These are phyloP conservation scores for Lasiosphaeria hispida DNA, from an alignment of 495 filamentous ascomycete species.

Conservation along the genomic window DNA sequence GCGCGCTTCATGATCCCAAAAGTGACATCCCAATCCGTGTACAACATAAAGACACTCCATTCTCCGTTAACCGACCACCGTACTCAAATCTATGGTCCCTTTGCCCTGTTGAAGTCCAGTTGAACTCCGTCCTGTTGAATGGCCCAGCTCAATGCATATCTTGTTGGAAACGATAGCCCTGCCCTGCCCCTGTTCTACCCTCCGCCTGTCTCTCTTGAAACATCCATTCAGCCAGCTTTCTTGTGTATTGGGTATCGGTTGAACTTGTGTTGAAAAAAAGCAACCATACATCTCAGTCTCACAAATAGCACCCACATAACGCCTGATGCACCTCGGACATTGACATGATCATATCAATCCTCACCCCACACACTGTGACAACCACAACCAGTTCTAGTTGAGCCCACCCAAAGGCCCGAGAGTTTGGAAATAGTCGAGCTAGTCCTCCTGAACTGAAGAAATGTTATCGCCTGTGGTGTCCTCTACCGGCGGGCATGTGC, in stretches of 20 bases:
- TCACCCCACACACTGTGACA: background rate
- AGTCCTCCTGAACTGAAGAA: conserved; percentile 24
- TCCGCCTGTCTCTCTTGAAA: conserved; percentile 1
- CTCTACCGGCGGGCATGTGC: conserved; percentile 87
- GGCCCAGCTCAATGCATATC: background rate
- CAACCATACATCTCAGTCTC: background rate
- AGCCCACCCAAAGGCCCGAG: too few relatives aligned
- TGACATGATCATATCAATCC: too few relatives aligned
- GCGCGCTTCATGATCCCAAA: too few relatives aligned
- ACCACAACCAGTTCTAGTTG: background rate
- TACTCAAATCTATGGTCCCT: background rate
- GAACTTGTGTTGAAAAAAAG: background rate
- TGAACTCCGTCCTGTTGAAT: conserved; percentile 14
- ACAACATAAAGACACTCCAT: background rate
- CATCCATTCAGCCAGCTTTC: background rate
- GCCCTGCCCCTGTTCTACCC: background rate
- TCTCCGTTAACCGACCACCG: background rate
- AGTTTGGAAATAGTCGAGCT: background rate
- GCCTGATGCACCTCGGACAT: too few relatives aligned
- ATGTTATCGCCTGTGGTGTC: conserved; percentile 42
- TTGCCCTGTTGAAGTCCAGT: background rate
- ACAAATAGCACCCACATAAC: too few relatives aligned
- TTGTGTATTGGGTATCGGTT: conserved; percentile 1
- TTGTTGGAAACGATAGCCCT: conserved; percentile 11
- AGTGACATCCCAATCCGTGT: too few relatives aligned